Base-by-base conservation (phyloP, 2,329 filamentous ascomycete species). In the Exophiala xenobiotica region DNA sequence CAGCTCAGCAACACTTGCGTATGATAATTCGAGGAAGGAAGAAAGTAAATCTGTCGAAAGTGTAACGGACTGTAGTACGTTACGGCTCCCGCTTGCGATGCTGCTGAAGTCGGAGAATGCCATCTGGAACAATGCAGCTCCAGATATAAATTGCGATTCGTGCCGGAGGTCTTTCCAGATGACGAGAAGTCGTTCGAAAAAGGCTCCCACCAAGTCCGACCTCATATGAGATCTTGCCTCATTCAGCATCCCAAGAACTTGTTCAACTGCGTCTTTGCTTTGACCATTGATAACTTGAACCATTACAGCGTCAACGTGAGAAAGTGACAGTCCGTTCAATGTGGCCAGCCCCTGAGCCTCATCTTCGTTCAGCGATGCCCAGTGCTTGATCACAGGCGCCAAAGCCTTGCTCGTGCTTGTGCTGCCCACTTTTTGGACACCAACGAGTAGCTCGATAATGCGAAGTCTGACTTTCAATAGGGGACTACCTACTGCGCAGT, bases 21-120 rank as follows among this genome's bases (percentile, higher is more conserved):
- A 86, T 33, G 96, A 78, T 19, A 82, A 83, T 57, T 87, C 80
- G 6, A 96, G 72, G 68, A 95, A 89, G 41, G 78, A 77, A 1
- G 83, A 73, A 6, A 96, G 78, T 19, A 89, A 31, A 19, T 49
- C 44, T 18, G 57, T 54, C 11, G 57, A 49, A 18, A 60, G 50
- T 8, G 42, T 35, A 20, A 63, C 40, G 8, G 52, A 46, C 22
- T 57, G 52, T 18, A 62, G 31, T 9, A 56, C 49, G 9, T 53
- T 43, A 27, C 52, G 54, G n/a, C 54, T 55, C n/a, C 54, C 56
- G 4, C 46, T 24, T 40, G 54, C 56, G 16, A 59, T 24, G 63
- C 60, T 7, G 4, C 59, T 58, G 24, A 67, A 54, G 3, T 56
- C 63, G 1, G 60, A 65, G 43, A 75, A 63, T 5, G 68, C 66